Evolutionary conservation across 2,329 filamentous ascomycete species (phyloP), one percentile per base, ranked within the genome.

Genomic region (Beauveria varroae): DNA sequence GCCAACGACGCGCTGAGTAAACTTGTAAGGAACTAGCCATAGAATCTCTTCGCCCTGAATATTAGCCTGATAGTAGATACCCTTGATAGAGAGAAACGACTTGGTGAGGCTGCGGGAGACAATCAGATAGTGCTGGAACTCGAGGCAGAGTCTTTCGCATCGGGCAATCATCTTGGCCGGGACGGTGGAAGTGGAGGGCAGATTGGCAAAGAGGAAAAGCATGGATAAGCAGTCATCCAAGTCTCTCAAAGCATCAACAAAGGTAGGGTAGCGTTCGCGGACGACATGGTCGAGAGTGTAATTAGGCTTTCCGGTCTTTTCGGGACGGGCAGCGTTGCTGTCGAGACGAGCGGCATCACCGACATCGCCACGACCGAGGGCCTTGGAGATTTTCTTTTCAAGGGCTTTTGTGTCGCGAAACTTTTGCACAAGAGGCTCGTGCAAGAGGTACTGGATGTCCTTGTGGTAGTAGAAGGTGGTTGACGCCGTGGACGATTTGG

Each of bases 91-190:
- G 66, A 99, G 79, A 79, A 99, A 99, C 0, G 93, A 96, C 79
- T 97, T 98, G 71, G 91, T 89, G 68, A 99, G 79, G 69, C 90
- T 92, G 76, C 96, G 86, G 47, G 93, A 96, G 52, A 88, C 85
- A 72, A 99, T 99, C 65, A 99, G 83, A 76, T 96, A 99, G 80
- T 98, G 95, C 78, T 98, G 90, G 75, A 99, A 99, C 78, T 99
- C 95, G 74, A 93, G 87, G 69, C 89, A 93, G 60, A 99, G 79
- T 60, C 91, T 87, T 79, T 98, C 93, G 80, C 95, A 99, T 66
- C 92, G 88, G 58, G 92, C 90, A 74, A 99, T 93, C 76, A 96
- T 96, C 82, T 96, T 97, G 63, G 92, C 87, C 52, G 95, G 93
- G 18, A 99, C 92, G 65, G 90, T 88, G 26, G 88, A 83, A 66